Evolutionary conservation across 805 yeast genomes (phyloP), one percentile per base, ranked within the genome.

Genomic region (Blastobotrys robertii): DNA sequence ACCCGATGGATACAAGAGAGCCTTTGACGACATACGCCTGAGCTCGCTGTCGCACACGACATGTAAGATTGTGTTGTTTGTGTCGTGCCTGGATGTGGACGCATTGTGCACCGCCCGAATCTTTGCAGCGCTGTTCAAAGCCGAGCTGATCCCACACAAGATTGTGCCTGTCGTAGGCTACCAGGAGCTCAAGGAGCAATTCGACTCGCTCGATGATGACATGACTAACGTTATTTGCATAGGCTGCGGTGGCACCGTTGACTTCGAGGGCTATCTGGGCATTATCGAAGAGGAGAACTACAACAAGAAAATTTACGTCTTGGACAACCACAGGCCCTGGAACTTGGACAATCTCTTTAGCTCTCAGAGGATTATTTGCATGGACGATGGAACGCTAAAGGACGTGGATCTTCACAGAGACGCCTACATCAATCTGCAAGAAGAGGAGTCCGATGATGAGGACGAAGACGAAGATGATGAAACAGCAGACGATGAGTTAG

Each of bases 311-410:
- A 73, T 90, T 2, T 94, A 85, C 54, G 74, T 94, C 8, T 70
- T 92, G 44, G 99, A 92, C 62, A 87, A 95, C 2, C 92, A 84
- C 50, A 68, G 97, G 50, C 99, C 98, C 3, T 92, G 98, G 97
- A 88, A 88, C 62, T 66, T 92, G 50, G 95, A 88, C 59, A 92
- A 92, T 57, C 56, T 92, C 38, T 88, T 84, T 68, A 96, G 95
- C 1, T 79, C 90, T 5, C 76, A 77, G 8, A 70, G 77, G 49
- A 76, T 92, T 4, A 44, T 58, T 4, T 88, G 97, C 60, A 74
- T 88, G 47, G 97, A 88, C 56, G 97, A 90, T 58, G 96, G 95
- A 0, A 67, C 68, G 38, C 70, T 83, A 1, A 19, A 19, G 6
- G 25, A 19, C 6, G 84, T 80, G 29, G 74, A 71, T 30, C 77